Base-by-base conservation (phyloP, 768 basidiomycete genomes). In the Infundibulicybe gibba region DNA sequence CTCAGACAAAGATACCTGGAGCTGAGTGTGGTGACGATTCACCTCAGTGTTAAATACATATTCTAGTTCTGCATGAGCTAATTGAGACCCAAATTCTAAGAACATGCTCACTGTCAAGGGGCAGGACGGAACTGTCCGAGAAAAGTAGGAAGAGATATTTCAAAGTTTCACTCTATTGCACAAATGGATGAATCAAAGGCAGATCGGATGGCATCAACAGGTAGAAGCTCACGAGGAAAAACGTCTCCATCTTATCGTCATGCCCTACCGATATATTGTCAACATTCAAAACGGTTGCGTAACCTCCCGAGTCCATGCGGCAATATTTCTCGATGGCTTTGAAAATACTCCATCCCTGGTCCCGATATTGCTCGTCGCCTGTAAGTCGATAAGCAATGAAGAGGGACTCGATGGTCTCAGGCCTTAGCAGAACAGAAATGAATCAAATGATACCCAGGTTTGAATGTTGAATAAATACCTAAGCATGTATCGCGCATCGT, bases 231-330 rank as follows among this genome's bases (percentile, higher is more conserved):
- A 92, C 91, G 72, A 97, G 70, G 68, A 94, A 80, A 69, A 97
- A 97, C 6, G 94, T 94, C 67, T 97, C 94, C 94, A 98, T 97
- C 61, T 87, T 87, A 61, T 97, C 92, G 48, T 91, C 83, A 44
- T 77, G 69, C 54, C 70, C 69, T 5, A 73, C 81, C 0, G 83
- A 80, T 12, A 84, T 70, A 51, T 80, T 74, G 58, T 97, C 90
- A 8, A 98, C 94, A 59, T 97, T 91, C 48, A 85, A 62, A 41
- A 98, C 75, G 32, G 80, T 81, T 8, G 91, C 88, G 58, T 91
- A 98, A 3, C 94, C 95, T 17, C 95, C 95, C 0, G 71, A 76
- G 25, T 77, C 74, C 19, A 94, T 67, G 41, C 78, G 74, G 60
- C 92, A 93, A 61, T 95, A 80, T 60, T 81, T 80, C 59, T 94